Conservation (phyloP, 768 basidiomycete species). For the Scleroderma citrinum region DNA sequence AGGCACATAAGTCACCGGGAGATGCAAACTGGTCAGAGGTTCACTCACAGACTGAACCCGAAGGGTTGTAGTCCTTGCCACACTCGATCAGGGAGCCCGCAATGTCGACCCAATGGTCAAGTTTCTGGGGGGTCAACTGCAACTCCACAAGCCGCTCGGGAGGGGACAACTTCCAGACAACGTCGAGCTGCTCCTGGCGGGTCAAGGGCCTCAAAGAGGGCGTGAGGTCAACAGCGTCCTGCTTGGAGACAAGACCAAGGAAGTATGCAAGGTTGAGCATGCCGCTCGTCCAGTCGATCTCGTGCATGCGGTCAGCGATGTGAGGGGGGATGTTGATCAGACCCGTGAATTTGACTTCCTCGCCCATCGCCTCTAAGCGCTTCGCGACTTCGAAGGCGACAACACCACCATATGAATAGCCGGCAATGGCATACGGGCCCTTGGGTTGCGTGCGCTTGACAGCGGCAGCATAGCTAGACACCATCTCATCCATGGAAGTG, state of each 20-base stretch:
- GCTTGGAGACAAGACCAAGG: constrained; percentile 29
- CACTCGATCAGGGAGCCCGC: constrained; percentile 28
- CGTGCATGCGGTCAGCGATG: constrained; percentile 37
- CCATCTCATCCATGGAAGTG: constrained; percentile 29
- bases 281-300: constrained; percentile 36
- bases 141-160: constrained; percentile 24
- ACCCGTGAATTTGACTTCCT: constrained; percentile 29
- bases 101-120: constrained; percentile 27
- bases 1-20: background rate
- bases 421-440: constrained; percentile 32
- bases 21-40: too few relatives aligned
- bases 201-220: constrained; percentile 16
- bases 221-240: constrained; percentile 17
- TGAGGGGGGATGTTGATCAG: constrained; percentile 33
- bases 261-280: constrained; percentile 38
- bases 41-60: constrained; percentile 22
- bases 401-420: constrained; percentile 35
- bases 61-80: constrained; percentile 23
- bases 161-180: constrained; percentile 24
- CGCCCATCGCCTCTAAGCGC: constrained; percentile 22
- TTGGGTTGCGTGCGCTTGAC: constrained; percentile 24
- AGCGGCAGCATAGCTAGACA: constrained; percentile 25
- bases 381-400: constrained; percentile 35
- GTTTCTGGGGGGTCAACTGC: constrained; percentile 19
- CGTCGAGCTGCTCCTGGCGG: constrained; percentile 19